Conservation (phyloP, 805 yeast species). For the Starmerella bacillaris region DNA sequence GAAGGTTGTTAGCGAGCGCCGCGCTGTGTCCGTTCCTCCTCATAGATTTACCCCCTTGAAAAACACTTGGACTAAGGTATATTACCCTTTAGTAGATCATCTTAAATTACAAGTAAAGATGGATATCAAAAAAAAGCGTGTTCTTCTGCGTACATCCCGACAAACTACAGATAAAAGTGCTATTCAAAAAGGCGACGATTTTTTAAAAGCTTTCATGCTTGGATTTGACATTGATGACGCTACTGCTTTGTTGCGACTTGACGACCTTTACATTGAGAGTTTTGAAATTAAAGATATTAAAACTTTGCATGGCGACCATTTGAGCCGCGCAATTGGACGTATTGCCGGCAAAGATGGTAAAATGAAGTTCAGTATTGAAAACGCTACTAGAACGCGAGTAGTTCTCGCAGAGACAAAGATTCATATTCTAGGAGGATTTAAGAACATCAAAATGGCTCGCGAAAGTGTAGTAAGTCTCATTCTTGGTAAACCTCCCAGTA, state of each 20-base stretch:
- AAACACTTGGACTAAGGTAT: constrained; percentile 78
- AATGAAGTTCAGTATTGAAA: constrained; percentile 95
- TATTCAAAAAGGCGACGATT: constrained; percentile 94
- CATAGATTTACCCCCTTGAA: constrained; percentile 92
- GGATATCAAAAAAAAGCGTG: constrained; percentile 66
- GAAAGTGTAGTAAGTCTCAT: constrained; percentile 88
- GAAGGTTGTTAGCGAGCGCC: constrained; percentile 61
- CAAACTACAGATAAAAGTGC: constrained; percentile 84
- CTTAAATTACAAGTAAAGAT: constrained; percentile 87
- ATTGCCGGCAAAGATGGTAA: constrained; percentile 99
- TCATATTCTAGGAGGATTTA: constrained; percentile 91
- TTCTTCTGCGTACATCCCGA: constrained; percentile 69
- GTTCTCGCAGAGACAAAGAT: constrained; percentile 93
- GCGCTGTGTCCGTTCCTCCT: constrained; percentile 90
- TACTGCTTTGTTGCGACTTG: constrained; percentile 79
- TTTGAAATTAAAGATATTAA: constrained; percentile 95
- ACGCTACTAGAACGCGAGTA: constrained; percentile 94
- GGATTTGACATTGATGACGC: constrained; percentile 98
- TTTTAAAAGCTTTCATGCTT: constrained; percentile 80
- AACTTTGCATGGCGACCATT: constrained; percentile 86
- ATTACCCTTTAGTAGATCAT: constrained; percentile 91
- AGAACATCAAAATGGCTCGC: constrained; percentile 96
- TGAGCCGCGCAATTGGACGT: constrained; percentile 97
- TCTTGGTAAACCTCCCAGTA: constrained; percentile 96
- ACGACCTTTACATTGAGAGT: constrained; percentile 90